Evolutionary conservation across 2,329 filamentous ascomycete genomes (phyloP).

Genomic region (Botrytis tulipae): DNA sequence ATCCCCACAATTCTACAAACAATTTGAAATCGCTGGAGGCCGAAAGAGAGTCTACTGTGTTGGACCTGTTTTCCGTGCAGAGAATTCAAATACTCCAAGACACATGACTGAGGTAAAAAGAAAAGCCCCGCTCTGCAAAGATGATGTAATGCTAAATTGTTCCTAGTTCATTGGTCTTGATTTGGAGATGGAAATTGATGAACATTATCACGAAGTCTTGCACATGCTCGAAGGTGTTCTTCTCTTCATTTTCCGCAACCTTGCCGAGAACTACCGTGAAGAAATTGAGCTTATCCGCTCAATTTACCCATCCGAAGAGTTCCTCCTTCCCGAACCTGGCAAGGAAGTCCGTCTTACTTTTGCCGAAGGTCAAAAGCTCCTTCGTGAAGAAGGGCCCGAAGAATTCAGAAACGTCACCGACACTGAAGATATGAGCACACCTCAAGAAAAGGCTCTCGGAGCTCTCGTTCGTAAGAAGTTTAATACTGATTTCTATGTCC

Average conservation of each 20-base stretch:
- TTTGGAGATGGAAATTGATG: constrained; percentile 84
- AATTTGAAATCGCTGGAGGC: constrained; percentile 78
- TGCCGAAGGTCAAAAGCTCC: constrained; percentile 72
- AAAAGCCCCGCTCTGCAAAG: not conserved
- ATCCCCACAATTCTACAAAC: constrained; percentile 84
- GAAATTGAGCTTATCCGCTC: constrained; percentile 71
- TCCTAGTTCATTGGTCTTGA: constrained; percentile 76
- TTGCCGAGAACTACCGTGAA: constrained; percentile 59
- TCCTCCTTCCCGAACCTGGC: constrained; percentile 71
- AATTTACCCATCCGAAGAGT: constrained; percentile 74
- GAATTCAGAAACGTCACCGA: constrained; percentile 68
- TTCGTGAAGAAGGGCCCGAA: constrained; percentile 69
- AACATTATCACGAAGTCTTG: constrained; percentile 74
- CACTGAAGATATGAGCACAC: constrained; percentile 76
- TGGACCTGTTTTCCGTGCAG: constrained; percentile 80
- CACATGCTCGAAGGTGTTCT: constrained; percentile 71
- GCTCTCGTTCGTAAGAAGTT: constrained; percentile 83
- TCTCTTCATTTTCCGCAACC: constrained; percentile 75
- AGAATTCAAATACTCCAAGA: constrained; percentile 79
- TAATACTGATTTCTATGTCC: constrained; percentile 91
- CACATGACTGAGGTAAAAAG: constrained; percentile 71
- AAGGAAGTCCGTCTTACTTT: constrained; percentile 77
- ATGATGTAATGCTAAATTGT: constrained; percentile 10
- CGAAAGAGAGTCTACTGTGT: constrained; percentile 76
- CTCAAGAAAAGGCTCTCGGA: constrained; percentile 86